A percentile compares a stretch with the other conserved stretches of the same genome.
phyloP scores from a whole-genome alignment of 257 asterid species.

The Solanum sparsipilum region DNA sequence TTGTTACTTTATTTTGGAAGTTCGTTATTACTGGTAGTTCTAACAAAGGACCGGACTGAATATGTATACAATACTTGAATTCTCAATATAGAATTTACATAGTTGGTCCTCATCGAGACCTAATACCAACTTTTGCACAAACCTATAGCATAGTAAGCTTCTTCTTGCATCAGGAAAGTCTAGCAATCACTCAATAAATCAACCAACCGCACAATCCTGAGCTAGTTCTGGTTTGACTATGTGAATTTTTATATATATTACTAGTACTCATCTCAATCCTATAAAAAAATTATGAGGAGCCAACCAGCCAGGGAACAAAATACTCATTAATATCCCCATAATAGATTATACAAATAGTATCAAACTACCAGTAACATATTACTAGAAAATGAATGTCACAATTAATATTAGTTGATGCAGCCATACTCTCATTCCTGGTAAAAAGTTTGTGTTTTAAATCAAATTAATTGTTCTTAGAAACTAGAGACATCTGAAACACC shows the following conservation, averaged over 20 bases:
- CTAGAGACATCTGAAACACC: neutral
- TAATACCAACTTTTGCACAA: neutral
- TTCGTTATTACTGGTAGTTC: too few species aligned
- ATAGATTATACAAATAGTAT: neutral
- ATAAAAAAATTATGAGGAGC: neutral
- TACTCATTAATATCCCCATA: neutral
- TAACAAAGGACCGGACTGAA: neutral
- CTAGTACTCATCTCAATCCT: neutral
- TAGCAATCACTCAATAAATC: neutral
- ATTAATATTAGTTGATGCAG: neutral
- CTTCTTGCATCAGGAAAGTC: neutral
- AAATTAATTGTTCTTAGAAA: neutral
- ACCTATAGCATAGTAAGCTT: neutral
- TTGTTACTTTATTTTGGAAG: neutral
- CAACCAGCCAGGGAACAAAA: neutral
- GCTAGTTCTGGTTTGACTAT: neutral
- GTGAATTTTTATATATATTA: neutral
- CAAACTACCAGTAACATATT: neutral
- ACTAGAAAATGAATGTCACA: neutral
- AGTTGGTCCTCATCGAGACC: neutral
- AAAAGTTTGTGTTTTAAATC: neutral
- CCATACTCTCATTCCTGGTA: neutral
- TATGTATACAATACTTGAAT: neutral
- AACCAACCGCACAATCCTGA: neutral
- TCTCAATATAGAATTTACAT: neutral